These are phyloP conservation scores for Phytopythium kandeliae DNA, from an alignment of 352 stramenopile species.

Conservation along the genomic window DNA sequence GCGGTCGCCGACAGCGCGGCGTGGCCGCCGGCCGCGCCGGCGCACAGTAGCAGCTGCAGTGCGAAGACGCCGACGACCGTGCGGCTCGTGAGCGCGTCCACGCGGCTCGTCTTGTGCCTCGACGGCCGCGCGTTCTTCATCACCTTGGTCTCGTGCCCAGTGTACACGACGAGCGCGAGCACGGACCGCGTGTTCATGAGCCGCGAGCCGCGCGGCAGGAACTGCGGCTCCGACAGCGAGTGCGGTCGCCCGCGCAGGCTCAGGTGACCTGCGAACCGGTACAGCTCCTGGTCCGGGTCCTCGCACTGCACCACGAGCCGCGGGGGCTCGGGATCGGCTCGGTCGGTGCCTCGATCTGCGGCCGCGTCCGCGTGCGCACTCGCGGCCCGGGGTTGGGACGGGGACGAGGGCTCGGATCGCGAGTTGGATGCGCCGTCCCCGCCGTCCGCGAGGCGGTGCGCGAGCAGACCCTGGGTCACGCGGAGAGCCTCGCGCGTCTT, in stretches of 20 bases:
- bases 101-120: conserved; percentile 79
- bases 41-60: conserved; percentile 63
- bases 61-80: conserved; percentile 75
- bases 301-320: conserved; percentile 75
- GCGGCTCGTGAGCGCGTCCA: conserved; percentile 74
- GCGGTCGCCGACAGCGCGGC: conserved; percentile 10
- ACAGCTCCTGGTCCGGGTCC: conserved; percentile 69
- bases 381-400: too few species aligned
- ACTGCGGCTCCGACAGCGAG: conserved; percentile 73
- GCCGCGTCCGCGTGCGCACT: too few species aligned
- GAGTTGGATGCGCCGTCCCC: too few species aligned
- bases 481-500: conserved; percentile 54
- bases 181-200: conserved; percentile 82
- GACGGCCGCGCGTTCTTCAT: conserved; percentile 84
- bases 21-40: conserved; percentile 34
- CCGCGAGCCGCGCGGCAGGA: conserved; percentile 61
- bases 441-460: background rate
- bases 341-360: too few species aligned
- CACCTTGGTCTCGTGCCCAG: conserved; percentile 87
- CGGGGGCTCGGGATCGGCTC: background rate
- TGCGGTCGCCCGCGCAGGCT: conserved; percentile 49
- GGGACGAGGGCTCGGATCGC: too few species aligned
- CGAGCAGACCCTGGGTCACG: conserved; percentile 22
- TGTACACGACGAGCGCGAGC: conserved; percentile 70
- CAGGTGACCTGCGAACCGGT: conserved; percentile 72